Evolutionary conservation across 2,329 filamentous ascomycete species (phyloP), one percentile per base, ranked within the genome.

Genomic region (Malbranchea cinnamomea): DNA sequence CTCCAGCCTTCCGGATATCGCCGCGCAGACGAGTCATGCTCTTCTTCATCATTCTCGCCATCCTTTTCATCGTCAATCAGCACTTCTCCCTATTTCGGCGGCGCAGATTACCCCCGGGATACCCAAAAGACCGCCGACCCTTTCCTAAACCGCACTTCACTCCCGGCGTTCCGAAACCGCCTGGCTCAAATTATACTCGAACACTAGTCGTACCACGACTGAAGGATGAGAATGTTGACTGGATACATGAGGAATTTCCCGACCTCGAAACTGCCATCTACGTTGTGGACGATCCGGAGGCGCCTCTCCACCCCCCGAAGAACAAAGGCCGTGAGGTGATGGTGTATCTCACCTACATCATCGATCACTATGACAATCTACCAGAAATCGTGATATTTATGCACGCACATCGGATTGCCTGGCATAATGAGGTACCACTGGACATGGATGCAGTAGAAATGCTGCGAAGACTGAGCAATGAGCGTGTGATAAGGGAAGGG

Each of bases 241-340:
- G 71, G 71, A 61, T 74, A n/a, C 52, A 61, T 19, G 40, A 57
- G 9, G 56, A 67, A 35, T 45, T 74, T 18, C 61, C 59, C 1
- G 58, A 63, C 18, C 55, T 71, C 41, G 40, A 50, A 13, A 45
- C 55, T 7, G 57, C 62, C 7, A 46, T 68, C 8, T 71, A 71
- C 39, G 56, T 64, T 27, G 65, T 64, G 17, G 61, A 71, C 39
- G 64, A 70, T 36, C 57, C 58, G 2, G 48, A 50, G 14, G 59
- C 66, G 5, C 50, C 57, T 14, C 43, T 66, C 12, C 65, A 67
- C 40, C 56, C 67, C 0, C 65, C 67, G 4, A 60, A 60, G 42
- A 72, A 74, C 38, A 71, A 73, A 44, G 71, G 71, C 24, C 62
- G 69, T 41, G 71, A 76, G 48, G 67, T 67, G 14, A 73, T 74